A percentile compares a stretch with the other conserved stretches of the same genome.
Evolutionary conservation across 495 filamentous ascomycete species (phyloP).

Genomic region (Aspergillus nidulans): DNA sequence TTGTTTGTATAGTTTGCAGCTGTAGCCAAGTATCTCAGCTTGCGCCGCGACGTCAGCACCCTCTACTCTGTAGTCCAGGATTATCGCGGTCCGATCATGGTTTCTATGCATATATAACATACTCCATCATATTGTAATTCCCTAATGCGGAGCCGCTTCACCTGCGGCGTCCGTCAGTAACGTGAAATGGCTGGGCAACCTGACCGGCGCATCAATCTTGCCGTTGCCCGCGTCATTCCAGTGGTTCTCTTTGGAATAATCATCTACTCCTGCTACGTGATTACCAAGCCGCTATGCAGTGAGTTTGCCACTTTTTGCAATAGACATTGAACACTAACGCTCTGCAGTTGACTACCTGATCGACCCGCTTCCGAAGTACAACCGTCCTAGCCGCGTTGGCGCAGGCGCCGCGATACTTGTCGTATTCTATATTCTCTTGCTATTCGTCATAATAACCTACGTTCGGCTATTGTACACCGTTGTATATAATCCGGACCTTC

Average conservation of each 20-base stretch:
- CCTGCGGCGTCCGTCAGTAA: constrained; percentile 9
- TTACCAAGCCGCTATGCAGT: constrained; percentile 58
- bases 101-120: constrained; percentile 3
- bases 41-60: neutral
- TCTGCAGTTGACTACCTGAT: constrained; percentile 61
- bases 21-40: neutral
- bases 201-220: constrained; percentile 44
- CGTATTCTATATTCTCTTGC: constrained; percentile 65
- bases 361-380: constrained; percentile 39
- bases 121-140: neutral
- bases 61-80: constrained; percentile 5
- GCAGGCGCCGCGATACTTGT: constrained; percentile 64
- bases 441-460: constrained; percentile 63
- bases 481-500: constrained; percentile 62
- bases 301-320: constrained; percentile 15
- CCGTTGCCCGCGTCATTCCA: constrained; percentile 54
- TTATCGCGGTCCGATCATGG: constrained; percentile 10
- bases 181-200: constrained; percentile 25
- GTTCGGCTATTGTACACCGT: constrained; percentile 62
- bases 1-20: neutral
- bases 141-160: constrained; percentile 15
- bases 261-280: constrained; percentile 58
- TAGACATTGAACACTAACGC: neutral
- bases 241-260: constrained; percentile 52
- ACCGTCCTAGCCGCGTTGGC: constrained; percentile 40